Evolutionary conservation across 306 rosid species (phyloP).

Genomic region (Vigna trinervia): DNA sequence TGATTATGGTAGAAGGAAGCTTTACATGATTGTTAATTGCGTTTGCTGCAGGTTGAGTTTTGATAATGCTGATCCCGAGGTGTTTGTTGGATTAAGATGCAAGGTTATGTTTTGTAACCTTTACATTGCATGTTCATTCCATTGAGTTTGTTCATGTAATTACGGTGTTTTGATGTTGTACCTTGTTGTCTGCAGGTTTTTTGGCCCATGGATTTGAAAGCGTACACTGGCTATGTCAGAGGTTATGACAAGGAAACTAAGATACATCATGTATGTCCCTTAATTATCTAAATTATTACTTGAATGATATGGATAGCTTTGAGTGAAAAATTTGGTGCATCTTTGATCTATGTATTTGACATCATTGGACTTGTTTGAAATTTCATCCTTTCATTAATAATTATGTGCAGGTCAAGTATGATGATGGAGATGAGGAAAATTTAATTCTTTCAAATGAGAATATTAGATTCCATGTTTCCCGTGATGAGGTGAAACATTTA

Average conservation of each 20-base stretch:
- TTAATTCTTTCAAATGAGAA: slow-evolving; percentile 78
- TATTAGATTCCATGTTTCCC: slow-evolving; percentile 75
- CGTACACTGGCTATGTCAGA: slow-evolving; percentile 71
- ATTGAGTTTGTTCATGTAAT: slow-evolving; percentile 37
- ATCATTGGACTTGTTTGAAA: slow-evolving; percentile 33
- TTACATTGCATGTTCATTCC: slow-evolving; percentile 11
- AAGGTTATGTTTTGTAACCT: slow-evolving; percentile 68
- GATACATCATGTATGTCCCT: slow-evolving; percentile 73
- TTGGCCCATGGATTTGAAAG: slow-evolving; percentile 93
- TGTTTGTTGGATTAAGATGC: slow-evolving; percentile 85
- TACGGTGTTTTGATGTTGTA: slow-evolving; percentile 16
- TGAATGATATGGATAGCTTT: slow-evolving; percentile 25
- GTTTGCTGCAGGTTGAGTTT: slow-evolving; percentile 71
- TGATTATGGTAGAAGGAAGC: slow-evolving; percentile 9
- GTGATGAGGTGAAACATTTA: slow-evolving; percentile 77
- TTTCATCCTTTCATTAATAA: slow-evolving; percentile 27
- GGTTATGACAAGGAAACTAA: slow-evolving; percentile 62
- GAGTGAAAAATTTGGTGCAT: slow-evolving; percentile 15
- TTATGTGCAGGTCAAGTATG: slow-evolving; percentile 77
- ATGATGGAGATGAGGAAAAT: slow-evolving; percentile 81
- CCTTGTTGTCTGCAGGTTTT: slow-evolving; percentile 69
- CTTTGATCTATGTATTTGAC: slow-evolving; percentile 6
- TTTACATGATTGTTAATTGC: slow-evolving; percentile 40
- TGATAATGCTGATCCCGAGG: slow-evolving; percentile 70
- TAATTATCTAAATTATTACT: slow-evolving; percentile 17